These are phyloP conservation scores for Penicillium sp. DNA, from an alignment of 2,329 filamentous ascomycete species.

Conservation along the genomic window DNA sequence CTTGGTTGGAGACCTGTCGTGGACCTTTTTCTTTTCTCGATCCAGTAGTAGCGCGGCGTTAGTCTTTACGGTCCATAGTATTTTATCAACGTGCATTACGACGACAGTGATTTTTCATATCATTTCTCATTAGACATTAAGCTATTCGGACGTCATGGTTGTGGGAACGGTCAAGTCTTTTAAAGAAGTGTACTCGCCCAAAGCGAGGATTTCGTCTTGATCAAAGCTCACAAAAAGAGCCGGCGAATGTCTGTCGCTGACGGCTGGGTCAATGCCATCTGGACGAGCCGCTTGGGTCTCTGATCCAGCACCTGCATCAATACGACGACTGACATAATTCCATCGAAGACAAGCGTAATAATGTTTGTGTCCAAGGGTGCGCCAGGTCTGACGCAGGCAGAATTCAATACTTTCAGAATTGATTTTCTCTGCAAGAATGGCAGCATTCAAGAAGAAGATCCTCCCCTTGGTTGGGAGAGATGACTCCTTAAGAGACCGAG, in stretches of 20 bases:
- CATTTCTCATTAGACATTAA: background rate
- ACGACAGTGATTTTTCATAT: background rate
- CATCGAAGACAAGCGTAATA: conserved; percentile 37
- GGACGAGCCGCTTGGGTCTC: background rate
- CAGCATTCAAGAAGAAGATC: conserved; percentile 37
- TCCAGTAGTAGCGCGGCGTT: conserved; percentile 14
- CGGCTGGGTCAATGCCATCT: background rate
- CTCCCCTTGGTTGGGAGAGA: conserved; percentile 23
- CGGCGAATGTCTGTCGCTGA: background rate
- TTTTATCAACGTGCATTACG: conserved; percentile 1
- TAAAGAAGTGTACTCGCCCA: conserved; percentile 18
- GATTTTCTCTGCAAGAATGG: conserved; percentile 20
- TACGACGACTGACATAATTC: background rate
- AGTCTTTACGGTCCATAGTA: conserved; percentile 1
- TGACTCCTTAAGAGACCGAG: conserved; percentile 4
- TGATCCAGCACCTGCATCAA: background rate
- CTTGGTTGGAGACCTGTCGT: too few relatives aligned
- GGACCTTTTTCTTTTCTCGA: background rate
- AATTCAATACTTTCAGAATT: conserved; percentile 21
- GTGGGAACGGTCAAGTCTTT: conserved; percentile 6
- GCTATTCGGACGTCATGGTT: background rate
- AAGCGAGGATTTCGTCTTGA: conserved; percentile 22
- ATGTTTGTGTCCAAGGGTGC: conserved; percentile 26
- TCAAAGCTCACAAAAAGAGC: conserved; percentile 32
- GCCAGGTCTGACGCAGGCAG: conserved; percentile 32